Evolutionary conservation across 306 rosid genomes (phyloP), one percentile per base, ranked within the genome.

Genomic region (Ammopiptanthus mongolicus): DNA sequence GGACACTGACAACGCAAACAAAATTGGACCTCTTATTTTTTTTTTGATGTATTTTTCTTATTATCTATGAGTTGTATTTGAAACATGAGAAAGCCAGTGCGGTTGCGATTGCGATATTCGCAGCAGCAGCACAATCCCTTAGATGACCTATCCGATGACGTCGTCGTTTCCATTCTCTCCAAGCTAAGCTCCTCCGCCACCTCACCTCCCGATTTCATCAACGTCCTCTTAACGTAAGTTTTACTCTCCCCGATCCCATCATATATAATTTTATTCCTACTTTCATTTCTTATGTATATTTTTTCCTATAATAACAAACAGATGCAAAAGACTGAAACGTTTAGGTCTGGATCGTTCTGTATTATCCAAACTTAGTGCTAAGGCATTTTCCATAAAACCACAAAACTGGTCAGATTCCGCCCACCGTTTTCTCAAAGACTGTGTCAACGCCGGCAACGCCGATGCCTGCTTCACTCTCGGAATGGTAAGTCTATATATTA

Each of bases 401-500:
- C 56, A 69, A 12, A 88, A 72, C 34, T 90, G 96, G 96, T 84
- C 86, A 10, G 96, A 88, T 1, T 77, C 82, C 4, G 77, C 87
- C 60, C 88, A 90, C 65, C 81, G 85, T 1, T 90, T 90, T 66
- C 78, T 90, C 73, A 83, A 70, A 62, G 80, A 19, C 50, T 88
- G 93, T 65, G 86, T 65, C 15, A 52, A 22, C 78, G 87, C 90
- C 50, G 96, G 96, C 42, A 90, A 75, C 88, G 63, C 65, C 6
- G 90, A 90, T 60, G 96, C 96, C 21, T 83, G 79, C 72, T 90
- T 79, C 71, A 80, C 86, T 77, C 96, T 90, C 31, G 96, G 96
- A 80, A 90, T 90, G 96, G 93, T 90, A 5, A 81, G 89, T 52
- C 22, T 31, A 31, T 31, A 31, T 3, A 31, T 5, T 7, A 11